phyloP scores from a whole-genome alignment of 306 rosid genomes.

The Luffa acutangula region DNA sequence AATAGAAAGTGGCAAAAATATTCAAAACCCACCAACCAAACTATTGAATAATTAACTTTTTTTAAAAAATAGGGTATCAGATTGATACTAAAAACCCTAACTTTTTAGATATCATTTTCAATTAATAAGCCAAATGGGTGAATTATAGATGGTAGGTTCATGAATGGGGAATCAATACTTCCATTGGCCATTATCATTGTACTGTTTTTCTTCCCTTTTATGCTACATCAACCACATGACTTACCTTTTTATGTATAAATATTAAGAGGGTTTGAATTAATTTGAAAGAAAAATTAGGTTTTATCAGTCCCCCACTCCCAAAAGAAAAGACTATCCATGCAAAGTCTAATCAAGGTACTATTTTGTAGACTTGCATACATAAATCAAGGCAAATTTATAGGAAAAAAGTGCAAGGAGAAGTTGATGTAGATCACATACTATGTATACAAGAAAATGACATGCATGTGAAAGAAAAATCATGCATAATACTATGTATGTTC shows the following conservation, averaged over 20 bases:
- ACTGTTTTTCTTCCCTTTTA: constrained; percentile 2
- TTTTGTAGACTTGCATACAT: not conserved
- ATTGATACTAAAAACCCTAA: not conserved
- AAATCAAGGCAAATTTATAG: not conserved
- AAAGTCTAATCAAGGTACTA: not conserved
- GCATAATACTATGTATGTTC: not conserved
- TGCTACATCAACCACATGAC: not conserved
- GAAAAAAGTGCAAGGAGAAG: not conserved
- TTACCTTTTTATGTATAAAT: not conserved
- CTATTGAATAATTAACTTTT: not conserved
- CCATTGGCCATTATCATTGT: not conserved
- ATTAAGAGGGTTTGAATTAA: not conserved
- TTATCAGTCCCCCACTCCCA: not conserved
- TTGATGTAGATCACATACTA: not conserved
- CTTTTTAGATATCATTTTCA: not conserved
- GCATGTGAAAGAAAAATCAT: constrained; percentile 5
- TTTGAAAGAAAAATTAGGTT: not conserved
- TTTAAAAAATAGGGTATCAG: not conserved
- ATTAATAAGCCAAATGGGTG: constrained; percentile 1
- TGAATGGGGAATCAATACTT: constrained; percentile 2
- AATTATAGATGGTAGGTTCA: not conserved
- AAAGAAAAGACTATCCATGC: not conserved
- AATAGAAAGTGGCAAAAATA: not conserved
- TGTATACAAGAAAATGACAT: not conserved
- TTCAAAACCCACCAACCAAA: constrained; percentile 1